Conservation (phyloP, 441 rosid species). For the Gossypium schwendimanii region DNA sequence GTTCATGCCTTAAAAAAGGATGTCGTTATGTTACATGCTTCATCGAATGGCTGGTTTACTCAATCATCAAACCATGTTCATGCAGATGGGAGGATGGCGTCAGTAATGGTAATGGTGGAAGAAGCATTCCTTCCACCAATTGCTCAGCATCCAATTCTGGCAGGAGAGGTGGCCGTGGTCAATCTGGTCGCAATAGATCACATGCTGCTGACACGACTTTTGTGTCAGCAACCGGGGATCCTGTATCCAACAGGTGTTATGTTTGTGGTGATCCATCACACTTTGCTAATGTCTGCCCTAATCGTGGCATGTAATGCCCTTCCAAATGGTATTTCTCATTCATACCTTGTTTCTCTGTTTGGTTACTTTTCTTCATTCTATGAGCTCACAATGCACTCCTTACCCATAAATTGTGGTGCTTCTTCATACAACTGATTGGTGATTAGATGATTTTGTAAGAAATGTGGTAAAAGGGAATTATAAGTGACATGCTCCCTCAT, state of each 20-base stretch:
- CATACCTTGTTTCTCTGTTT: not conserved
- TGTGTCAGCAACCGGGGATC: conserved; percentile 83
- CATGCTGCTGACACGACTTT: conserved; percentile 37
- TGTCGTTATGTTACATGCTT: not conserved
- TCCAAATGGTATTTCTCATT: not conserved
- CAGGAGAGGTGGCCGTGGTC: conserved; percentile 45
- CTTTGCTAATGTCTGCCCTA: conserved; percentile 84
- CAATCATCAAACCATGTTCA: not conserved
- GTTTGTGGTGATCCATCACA: conserved; percentile 95
- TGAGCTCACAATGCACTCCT: not conserved
- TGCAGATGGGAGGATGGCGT: conserved; percentile 87
- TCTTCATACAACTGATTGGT: not conserved
- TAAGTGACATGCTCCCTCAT: not conserved
- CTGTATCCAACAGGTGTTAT: conserved; percentile 63
- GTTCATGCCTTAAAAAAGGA: not conserved
- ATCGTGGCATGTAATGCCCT: conserved; percentile 41
- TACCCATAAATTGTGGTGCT: not conserved
- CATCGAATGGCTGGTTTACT: not conserved
- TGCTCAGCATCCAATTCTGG: conserved; percentile 34
- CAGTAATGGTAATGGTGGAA: conserved; percentile 37
- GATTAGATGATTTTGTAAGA: not conserved
- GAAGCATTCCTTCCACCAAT: conserved; percentile 24
- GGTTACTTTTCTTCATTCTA: not conserved
- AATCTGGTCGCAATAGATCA: conserved; percentile 32
- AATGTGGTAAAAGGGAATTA: not conserved